A percentile compares a stretch with the other conserved stretches of the same genome.
Evolutionary conservation across 1,284 basidiomycete species (phyloP).

Genomic region (Pseudozyma sp.): DNA sequence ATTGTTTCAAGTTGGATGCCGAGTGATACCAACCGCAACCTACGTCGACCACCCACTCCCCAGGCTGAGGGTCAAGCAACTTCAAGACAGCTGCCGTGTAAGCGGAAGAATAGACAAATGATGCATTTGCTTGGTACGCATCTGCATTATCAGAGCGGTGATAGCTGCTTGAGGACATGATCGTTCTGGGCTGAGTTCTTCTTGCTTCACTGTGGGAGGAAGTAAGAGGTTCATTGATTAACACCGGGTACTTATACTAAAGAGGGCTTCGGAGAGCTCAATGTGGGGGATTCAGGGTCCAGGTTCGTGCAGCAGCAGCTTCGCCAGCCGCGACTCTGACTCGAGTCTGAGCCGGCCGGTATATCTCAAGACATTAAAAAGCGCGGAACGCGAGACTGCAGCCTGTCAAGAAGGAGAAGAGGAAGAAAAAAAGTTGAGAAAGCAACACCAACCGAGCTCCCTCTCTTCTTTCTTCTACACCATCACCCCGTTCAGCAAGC

Average conservation of each 20-base stretch:
- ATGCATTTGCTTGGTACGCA: conserved; percentile 44
- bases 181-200: background rate
- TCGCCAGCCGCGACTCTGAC: background rate
- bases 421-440: conserved; percentile 7
- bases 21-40: conserved; percentile 39
- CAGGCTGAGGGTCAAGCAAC: conserved; percentile 44
- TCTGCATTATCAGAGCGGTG: conserved; percentile 43
- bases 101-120: conserved; percentile 50
- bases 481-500: background rate
- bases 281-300: conserved; percentile 32
- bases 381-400: background rate
- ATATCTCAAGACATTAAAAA: background rate
- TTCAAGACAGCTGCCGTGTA: conserved; percentile 37
- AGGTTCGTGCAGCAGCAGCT: background rate
- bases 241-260: background rate
- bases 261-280: background rate
- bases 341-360: conserved; percentile 13
- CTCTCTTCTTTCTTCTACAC: conserved; percentile 6
- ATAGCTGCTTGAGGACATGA: conserved; percentile 9
- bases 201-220: background rate
- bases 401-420: background rate
- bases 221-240: background rate
- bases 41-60: conserved; percentile 45
- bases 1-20: background rate
- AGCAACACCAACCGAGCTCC: background rate